Percentiles rank a stretch among this genome's conserved stretches.
These are phyloP conservation scores for Juncus inflexus DNA, from an alignment of 176 grass and related monocot species.

Conservation along the genomic window DNA sequence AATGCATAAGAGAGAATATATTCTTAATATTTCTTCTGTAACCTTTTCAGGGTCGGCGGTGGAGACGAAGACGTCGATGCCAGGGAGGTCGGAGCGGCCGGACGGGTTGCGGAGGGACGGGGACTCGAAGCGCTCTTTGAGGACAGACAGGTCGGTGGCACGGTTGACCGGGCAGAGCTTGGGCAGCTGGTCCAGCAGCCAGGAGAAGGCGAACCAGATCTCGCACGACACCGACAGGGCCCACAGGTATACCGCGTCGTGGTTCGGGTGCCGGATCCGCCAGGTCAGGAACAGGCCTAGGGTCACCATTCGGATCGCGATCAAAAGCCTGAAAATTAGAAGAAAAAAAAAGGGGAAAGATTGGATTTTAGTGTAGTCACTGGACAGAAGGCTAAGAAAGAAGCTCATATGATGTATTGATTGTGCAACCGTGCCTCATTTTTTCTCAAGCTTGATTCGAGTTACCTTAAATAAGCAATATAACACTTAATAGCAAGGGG, in stretches of 20 bases:
- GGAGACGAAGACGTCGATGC: constrained; percentile 82
- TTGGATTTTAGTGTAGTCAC: background rate
- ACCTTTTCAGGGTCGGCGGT: constrained; percentile 88
- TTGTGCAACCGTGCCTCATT: background rate
- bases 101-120: constrained; percentile 75
- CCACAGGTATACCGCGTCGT: constrained; percentile 80
- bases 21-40: too few species aligned
- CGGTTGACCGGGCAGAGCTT: constrained; percentile 78
- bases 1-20: too few species aligned
- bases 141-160: constrained; percentile 66
- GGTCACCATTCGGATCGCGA: constrained; percentile 56
- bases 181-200: constrained; percentile 87
- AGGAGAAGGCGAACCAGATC: constrained; percentile 96
- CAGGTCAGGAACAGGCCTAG: constrained; percentile 82
- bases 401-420: background rate
- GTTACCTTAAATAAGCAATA: too few species aligned
- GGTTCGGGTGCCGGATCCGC: constrained; percentile 76
- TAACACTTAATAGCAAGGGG: too few species aligned
- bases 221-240: constrained; percentile 69
- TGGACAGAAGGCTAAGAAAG: background rate
- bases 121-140: constrained; percentile 61
- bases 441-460: too few species aligned
- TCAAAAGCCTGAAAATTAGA: constrained; percentile 46
- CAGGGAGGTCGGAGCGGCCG: constrained; percentile 79
- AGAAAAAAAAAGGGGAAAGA: background rate